phyloP scores from a whole-genome alignment of 495 filamentous ascomycete genomes.

The Amniculicola lignicola region DNA sequence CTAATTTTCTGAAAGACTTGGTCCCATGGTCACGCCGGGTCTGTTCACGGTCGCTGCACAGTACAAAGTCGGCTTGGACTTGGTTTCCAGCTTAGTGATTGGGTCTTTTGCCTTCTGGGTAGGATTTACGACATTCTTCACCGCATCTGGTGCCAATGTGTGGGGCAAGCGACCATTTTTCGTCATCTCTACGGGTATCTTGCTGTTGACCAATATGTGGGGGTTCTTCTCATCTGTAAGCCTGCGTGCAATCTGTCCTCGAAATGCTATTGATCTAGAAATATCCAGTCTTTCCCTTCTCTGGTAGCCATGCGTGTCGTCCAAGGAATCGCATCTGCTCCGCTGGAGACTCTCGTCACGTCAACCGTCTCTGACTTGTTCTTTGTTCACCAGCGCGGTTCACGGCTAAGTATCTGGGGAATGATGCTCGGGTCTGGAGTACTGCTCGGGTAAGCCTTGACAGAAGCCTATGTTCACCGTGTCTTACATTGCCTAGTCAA shows the following conservation, averaged over 20 bases:
- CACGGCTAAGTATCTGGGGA: constrained; percentile 90
- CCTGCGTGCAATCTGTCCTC: background rate
- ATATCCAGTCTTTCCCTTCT: constrained; percentile 35
- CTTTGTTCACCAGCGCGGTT: constrained; percentile 90
- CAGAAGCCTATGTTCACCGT: background rate
- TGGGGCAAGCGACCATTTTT: constrained; percentile 44
- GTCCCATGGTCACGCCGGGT: constrained; percentile 68
- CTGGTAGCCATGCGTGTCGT: constrained; percentile 59
- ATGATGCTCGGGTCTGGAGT: constrained; percentile 78
- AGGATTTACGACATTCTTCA: constrained; percentile 40
- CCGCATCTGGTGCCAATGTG: constrained; percentile 40
- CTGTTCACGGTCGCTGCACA: constrained; percentile 34
- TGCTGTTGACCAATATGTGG: constrained; percentile 38
- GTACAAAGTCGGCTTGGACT: constrained; percentile 36
- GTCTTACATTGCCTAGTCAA: constrained; percentile 26
- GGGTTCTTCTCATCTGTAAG: constrained; percentile 33
- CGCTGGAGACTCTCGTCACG: constrained; percentile 88
- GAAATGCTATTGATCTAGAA: background rate
- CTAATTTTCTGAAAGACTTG: constrained; percentile 44
- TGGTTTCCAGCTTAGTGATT: constrained; percentile 38
- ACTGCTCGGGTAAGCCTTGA: constrained; percentile 35
- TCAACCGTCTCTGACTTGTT: constrained; percentile 95
- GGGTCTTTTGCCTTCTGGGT: constrained; percentile 40
- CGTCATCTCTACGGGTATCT: constrained; percentile 37
- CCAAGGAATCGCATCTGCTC: constrained; percentile 82